Base-by-base conservation (phyloP, 164 flowering plant genomes). In the Annona squamosa region DNA sequence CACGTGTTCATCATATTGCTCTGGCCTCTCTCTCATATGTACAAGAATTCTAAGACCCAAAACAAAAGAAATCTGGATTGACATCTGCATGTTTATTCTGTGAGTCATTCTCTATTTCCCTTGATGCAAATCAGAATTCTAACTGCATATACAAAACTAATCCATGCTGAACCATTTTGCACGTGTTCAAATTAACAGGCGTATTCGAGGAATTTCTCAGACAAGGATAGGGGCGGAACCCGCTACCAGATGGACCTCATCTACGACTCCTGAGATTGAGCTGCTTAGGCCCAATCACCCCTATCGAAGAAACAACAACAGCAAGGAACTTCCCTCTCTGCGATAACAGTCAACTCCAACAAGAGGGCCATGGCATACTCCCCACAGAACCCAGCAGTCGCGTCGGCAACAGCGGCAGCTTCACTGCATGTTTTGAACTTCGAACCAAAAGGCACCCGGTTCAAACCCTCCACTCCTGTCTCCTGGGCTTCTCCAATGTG, bases 221-320 rank as follows among this genome's bases (percentile, higher is more conserved):
- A 95, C 79, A 90, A 91, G 77, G 99, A 95, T 65, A 98, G 98
- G 65, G 99, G 52, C 85, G 98, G 52, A 95, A 95, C 70, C 99
- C 99, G 42, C 99, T 97, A 2, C 98, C 99, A 5, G 97, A 91
- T 17, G 89, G 98, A 3, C 97, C 98, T 46, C 98, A 95, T 81
- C 95, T 95, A 95, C 98, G 17, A 95, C 99, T 41, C 97, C 97
- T 3, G 99, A 95, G 5, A 93, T 95, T 6, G 99, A 95, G 77
- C 41, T 89, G 68, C 92, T 95, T 43, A 86, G 99, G 41, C 99
- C 99, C 17, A 95, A 72, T 95, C 99, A 1, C 99, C 99, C 2
- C 92, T 91, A 80, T 91, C 89, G 81, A 95, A 93, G 84, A 97
- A 90, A 77, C 98, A 88, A 75, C 92, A 84, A 71, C 37, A 26